Conservation (phyloP, 345 rosid genomes). For the Zanthoxylum bungeanum region DNA sequence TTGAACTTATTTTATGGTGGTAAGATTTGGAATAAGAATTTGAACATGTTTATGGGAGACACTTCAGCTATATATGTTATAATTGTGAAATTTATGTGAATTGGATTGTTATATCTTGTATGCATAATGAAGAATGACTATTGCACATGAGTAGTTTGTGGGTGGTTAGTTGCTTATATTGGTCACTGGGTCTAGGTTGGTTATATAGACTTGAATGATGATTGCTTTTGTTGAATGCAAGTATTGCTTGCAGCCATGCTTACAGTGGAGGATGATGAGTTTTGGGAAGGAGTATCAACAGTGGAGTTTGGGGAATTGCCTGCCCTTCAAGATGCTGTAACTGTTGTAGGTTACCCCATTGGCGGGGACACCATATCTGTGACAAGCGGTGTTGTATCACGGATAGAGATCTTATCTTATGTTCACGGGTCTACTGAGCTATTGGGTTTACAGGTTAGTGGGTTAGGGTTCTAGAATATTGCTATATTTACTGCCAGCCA, state of each 20-base stretch:
- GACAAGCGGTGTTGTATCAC: conserved; percentile 77
- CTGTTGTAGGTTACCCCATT: conserved; percentile 74
- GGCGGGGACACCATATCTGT: conserved; percentile 80
- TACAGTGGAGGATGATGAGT: conserved; percentile 56
- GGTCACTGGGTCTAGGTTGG: neutral
- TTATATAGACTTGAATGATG: conserved; percentile 2
- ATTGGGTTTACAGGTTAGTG: conserved; percentile 60
- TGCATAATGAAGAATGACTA: neutral
- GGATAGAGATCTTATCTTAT: conserved; percentile 66
- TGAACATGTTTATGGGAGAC: neutral
- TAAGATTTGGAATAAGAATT: neutral
- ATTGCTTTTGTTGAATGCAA: conserved; percentile 5
- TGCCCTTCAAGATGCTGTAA: conserved; percentile 77
- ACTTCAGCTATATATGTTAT: neutral
- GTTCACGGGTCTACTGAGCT: conserved; percentile 74
- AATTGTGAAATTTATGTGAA: neutral
- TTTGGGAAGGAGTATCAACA: conserved; percentile 62
- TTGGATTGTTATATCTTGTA: neutral
- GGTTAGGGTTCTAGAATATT: neutral
- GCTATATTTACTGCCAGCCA: neutral
- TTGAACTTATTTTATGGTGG: neutral
- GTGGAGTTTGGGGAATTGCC: conserved; percentile 74
- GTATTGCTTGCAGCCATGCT: conserved; percentile 49
- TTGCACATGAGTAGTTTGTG: neutral
- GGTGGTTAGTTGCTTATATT: neutral